phyloP scores from a whole-genome alignment of 805 yeast genomes.

The Hanseniaspora lindneri region DNA sequence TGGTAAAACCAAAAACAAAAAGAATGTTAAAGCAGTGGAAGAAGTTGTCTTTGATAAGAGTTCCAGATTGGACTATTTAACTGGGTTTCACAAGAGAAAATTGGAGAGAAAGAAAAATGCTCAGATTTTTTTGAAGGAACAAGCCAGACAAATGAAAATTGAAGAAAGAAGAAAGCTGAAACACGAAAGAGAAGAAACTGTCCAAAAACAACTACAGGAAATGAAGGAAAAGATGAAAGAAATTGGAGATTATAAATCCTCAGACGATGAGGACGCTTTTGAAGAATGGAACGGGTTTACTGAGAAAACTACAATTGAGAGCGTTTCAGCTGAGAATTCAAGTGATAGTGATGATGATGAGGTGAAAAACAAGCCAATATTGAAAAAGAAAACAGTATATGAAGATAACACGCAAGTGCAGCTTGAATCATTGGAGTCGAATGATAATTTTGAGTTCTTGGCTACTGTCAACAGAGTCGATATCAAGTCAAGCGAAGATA shows the following conservation, averaged over 20 bases:
- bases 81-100: constrained; percentile 93
- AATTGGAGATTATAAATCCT: constrained; percentile 22
- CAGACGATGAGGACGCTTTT: constrained; percentile 20
- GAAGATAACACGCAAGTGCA: constrained; percentile 36
- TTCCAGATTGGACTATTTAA: constrained; percentile 69
- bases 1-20: constrained; percentile 50
- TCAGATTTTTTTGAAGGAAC: constrained; percentile 60
- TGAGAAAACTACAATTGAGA: constrained; percentile 30
- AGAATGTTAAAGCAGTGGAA: constrained; percentile 39
- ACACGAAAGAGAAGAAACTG: constrained; percentile 55
- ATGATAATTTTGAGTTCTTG: constrained; percentile 43
- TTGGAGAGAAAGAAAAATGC: constrained; percentile 81
- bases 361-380: constrained; percentile 24
- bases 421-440: constrained; percentile 39
- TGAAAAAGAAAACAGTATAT: constrained; percentile 26
- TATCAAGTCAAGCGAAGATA: constrained; percentile 51
- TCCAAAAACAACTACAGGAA: constrained; percentile 44
- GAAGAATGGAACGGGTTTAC: constrained; percentile 21
- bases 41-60: constrained; percentile 78
- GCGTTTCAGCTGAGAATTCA: constrained; percentile 23
- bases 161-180: constrained; percentile 56
- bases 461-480: constrained; percentile 64
- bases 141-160: constrained; percentile 55
- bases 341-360: constrained; percentile 16
- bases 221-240: constrained; percentile 28